A percentile compares a stretch with the other conserved stretches of the same genome.
Conservation (phyloP, 2,329 filamentous ascomycete genomes). For the Ophiostoma pallidulum region DNA sequence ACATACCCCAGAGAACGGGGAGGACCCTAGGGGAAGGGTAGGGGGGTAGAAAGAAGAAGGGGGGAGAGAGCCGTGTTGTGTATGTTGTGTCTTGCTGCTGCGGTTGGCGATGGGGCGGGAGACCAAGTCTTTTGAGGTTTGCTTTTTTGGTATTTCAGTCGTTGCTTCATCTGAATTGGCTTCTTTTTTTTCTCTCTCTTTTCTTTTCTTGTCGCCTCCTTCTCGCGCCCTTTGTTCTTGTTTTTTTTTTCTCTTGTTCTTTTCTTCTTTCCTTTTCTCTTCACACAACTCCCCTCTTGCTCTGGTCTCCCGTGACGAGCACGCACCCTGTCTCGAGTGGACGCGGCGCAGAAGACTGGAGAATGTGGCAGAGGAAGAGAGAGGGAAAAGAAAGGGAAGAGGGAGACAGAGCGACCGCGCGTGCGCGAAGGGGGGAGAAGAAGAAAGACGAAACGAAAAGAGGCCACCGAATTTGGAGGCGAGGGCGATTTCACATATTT, state of each 20-base stretch:
- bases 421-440: no score
- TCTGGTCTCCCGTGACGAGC: constrained; percentile 20
- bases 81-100: constrained; percentile 4
- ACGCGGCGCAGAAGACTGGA: background rate
- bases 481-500: constrained; percentile 29
- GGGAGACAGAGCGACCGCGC: background rate
- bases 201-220: background rate
- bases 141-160: constrained; percentile 31
- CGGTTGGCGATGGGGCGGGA: no score
- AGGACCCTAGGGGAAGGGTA: constrained; percentile 12
- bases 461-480: constrained; percentile 25
- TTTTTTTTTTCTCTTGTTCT: background rate
- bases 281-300: constrained; percentile 27
- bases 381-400: no score
- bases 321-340: no score
- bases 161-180: constrained; percentile 7
- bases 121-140: constrained; percentile 12
- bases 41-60: constrained; percentile 24
- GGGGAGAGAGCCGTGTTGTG: background rate
- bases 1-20: background rate
- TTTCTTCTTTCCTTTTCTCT: background rate
- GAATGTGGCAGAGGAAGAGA: no score
- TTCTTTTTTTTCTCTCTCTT: no score
- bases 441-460: constrained; percentile 32
- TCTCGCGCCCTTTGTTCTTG: no score